Evolutionary conservation across 2,329 filamentous ascomycete genomes (phyloP).

Genomic region (Ophiostoma triangulosporum): DNA sequence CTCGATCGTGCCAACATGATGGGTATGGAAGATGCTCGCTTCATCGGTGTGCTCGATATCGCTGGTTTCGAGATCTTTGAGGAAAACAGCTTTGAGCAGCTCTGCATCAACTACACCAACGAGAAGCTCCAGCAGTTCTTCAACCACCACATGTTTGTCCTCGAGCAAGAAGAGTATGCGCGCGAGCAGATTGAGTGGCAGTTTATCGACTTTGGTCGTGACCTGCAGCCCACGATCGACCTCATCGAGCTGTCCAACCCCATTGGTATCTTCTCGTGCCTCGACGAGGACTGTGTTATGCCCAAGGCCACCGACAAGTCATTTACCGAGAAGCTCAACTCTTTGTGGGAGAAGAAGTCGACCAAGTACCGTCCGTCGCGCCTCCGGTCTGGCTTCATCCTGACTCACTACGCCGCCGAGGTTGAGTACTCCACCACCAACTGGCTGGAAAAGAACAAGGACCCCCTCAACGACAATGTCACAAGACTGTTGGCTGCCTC

Average conservation of each 20-base stretch:
- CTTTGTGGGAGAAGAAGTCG: slow-evolving; percentile 91
- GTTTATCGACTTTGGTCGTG: slow-evolving; percentile 96
- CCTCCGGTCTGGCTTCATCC: slow-evolving; percentile 79
- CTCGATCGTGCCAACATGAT: slow-evolving; percentile 75
- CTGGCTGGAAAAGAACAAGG: slow-evolving; percentile 99
- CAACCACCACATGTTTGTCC: slow-evolving; percentile 99
- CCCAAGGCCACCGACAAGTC: slow-evolving; percentile 94
- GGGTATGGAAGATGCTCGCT: slow-evolving; percentile 76
- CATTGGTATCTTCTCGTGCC: slow-evolving; percentile 95
- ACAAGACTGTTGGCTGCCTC: slow-evolving; percentile 78
- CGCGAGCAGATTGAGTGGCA: slow-evolving; percentile 98
- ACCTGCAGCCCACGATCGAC: slow-evolving; percentile 94
- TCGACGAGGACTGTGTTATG: slow-evolving; percentile 98
- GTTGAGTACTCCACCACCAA: slow-evolving; percentile 92
- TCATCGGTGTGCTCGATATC: slow-evolving; percentile 97
- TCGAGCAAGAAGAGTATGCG: slow-evolving; percentile 97
- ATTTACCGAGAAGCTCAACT: slow-evolving; percentile 96
- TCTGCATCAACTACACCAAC: slow-evolving; percentile 99
- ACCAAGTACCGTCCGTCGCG: slow-evolving; percentile 83
- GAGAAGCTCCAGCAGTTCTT: slow-evolving; percentile 99
- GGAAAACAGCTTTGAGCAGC: slow-evolving; percentile 93
- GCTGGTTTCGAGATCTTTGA: slow-evolving; percentile 99
- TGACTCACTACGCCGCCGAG: slow-evolving; percentile 95
- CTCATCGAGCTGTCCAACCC: slow-evolving; percentile 92
- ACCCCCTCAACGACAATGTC: slow-evolving; percentile 92